These are phyloP conservation scores for Exophiala phaeomuriformis DNA, from an alignment of 2,329 filamentous ascomycete genomes.

Conservation along the genomic window DNA sequence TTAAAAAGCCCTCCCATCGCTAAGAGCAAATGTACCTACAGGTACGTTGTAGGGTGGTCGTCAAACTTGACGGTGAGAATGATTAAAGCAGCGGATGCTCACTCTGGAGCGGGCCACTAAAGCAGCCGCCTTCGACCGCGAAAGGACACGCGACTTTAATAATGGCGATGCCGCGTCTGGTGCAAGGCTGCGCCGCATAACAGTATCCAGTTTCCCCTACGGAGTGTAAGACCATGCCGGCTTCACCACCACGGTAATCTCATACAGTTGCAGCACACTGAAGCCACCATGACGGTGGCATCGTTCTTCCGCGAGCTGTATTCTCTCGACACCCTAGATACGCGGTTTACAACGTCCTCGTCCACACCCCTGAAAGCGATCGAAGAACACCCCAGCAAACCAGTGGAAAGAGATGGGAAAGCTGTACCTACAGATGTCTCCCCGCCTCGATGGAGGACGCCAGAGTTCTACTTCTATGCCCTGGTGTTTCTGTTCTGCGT, in stretches of 20 bases:
- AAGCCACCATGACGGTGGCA: slow-evolving; percentile 15
- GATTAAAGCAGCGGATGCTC: too few relatives aligned
- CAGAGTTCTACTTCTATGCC: slow-evolving; percentile 80
- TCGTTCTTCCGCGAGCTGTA: slow-evolving; percentile 49
- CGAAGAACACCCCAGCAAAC: slow-evolving; percentile 42
- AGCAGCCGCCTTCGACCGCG: too few relatives aligned
- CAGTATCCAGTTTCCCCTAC: too few relatives aligned
- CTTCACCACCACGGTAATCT: neutral
- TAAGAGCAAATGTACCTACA: too few relatives aligned
- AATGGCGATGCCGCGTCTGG: too few relatives aligned
- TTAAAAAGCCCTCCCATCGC: too few relatives aligned
- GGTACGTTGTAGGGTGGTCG: too few relatives aligned
- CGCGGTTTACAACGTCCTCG: slow-evolving; percentile 64
- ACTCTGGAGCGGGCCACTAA: too few relatives aligned
- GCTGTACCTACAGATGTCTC: slow-evolving; percentile 41
- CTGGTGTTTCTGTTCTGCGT: slow-evolving; percentile 58
- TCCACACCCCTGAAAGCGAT: slow-evolving; percentile 57
- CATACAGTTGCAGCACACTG: neutral
- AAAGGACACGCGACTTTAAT: too few relatives aligned
- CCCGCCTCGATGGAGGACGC: slow-evolving; percentile 73
- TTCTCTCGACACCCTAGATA: slow-evolving; percentile 62
- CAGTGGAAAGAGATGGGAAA: slow-evolving; percentile 19
- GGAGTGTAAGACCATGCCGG: too few relatives aligned
- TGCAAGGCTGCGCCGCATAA: too few relatives aligned
- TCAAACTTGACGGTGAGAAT: too few relatives aligned